Evolutionary conservation across 176 grass and related monocot genomes (phyloP).

Genomic region (Cocos nucifera): DNA sequence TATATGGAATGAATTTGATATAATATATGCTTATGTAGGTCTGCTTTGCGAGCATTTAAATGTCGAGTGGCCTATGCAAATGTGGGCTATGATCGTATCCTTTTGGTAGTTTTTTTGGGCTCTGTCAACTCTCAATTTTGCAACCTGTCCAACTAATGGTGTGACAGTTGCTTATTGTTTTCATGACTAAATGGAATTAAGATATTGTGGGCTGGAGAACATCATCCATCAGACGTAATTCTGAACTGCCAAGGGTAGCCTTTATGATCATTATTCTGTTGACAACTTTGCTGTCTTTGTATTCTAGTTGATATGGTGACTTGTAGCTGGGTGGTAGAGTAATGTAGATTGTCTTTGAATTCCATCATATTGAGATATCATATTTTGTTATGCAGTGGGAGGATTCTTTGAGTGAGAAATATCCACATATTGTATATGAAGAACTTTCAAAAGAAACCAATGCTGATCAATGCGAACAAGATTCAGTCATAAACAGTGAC

Average conservation of each 20-base stretch:
- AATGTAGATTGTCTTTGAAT: too few species aligned
- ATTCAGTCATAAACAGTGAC: slow-evolving; percentile 19
- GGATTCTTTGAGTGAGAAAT: slow-evolving; percentile 54
- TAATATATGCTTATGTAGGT: slow-evolving; percentile 29
- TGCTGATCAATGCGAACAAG: slow-evolving; percentile 14
- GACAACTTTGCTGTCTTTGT: too few species aligned
- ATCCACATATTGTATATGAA: slow-evolving; percentile 92
- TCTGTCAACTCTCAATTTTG: too few species aligned
- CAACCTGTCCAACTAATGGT: too few species aligned
- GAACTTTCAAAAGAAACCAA: slow-evolving; percentile 53
- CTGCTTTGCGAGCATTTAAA: slow-evolving; percentile 71
- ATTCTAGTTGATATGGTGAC: too few species aligned
- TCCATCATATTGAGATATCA: too few species aligned
- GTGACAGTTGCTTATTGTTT: slow-evolving; percentile 14
- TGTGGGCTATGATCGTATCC: slow-evolving; percentile 91
- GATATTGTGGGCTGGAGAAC: slow-evolving; percentile 99
- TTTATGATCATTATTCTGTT: slow-evolving; percentile 1
- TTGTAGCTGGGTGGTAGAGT: too few species aligned
- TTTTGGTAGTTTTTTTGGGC: slow-evolving; percentile 4
- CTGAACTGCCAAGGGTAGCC: slow-evolving; percentile 70
- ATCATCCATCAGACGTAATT: slow-evolving; percentile 82
- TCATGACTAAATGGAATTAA: slow-evolving; percentile 44
- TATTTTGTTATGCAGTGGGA: slow-evolving; percentile 44
- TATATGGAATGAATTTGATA: too few species aligned
- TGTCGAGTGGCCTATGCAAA: slow-evolving; percentile 86